These are phyloP conservation scores for Quercus rubra DNA, from an alignment of 306 rosid genomes.

Conservation along the genomic window DNA sequence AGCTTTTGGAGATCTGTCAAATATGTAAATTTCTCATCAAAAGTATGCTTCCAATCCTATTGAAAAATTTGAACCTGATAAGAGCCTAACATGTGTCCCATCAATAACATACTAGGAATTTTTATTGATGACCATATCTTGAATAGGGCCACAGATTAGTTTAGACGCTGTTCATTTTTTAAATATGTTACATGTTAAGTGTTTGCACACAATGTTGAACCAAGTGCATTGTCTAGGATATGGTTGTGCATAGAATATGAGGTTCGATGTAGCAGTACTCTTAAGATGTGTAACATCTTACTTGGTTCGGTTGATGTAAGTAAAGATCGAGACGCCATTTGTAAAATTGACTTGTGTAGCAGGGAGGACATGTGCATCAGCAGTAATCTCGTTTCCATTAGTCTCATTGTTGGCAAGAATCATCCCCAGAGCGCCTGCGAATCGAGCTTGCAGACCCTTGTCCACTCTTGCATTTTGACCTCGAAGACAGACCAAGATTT, in stretches of 20 bases:
- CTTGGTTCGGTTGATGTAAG: constrained; percentile 64
- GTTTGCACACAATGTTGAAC: not conserved
- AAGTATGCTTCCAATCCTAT: not conserved
- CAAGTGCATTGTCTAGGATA: not conserved
- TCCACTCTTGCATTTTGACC: constrained; percentile 83
- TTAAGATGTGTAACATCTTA: constrained; percentile 32
- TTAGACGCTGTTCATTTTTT: not conserved
- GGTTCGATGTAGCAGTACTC: not conserved
- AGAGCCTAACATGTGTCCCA: not conserved
- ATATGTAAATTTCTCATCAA: not conserved
- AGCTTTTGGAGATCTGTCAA: constrained; percentile 56
- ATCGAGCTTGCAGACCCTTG: constrained; percentile 74
- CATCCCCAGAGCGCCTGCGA: constrained; percentile 89
- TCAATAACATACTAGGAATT: not conserved
- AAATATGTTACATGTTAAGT: not conserved
- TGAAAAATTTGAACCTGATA: not conserved
- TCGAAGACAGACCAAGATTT: constrained; percentile 75
- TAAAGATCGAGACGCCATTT: constrained; percentile 40
- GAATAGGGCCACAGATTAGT: not conserved
- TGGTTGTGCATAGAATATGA: not conserved
- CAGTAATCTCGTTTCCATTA: constrained; percentile 62
- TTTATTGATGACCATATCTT: not conserved
- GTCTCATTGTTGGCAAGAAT: constrained; percentile 60
- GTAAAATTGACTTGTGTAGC: constrained; percentile 70
- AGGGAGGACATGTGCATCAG: constrained; percentile 93